Percentiles rank a stretch among this genome's conserved stretches.
Conservation (phyloP, 345 rosid genomes). For the Gossypium longicalyx region DNA sequence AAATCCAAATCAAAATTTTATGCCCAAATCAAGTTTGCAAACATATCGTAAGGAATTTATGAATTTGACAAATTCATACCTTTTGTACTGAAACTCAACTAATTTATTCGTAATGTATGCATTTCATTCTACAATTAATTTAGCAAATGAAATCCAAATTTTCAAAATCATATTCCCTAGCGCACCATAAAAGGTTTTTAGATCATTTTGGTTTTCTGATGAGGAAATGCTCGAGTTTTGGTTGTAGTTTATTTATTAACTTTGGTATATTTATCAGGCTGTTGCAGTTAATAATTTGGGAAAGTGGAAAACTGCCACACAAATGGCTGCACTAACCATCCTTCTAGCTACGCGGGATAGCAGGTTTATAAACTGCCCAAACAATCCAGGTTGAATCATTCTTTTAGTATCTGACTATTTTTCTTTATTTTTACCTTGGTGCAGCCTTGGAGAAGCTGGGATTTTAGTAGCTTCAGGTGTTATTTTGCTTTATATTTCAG, state of each 20-base stretch:
- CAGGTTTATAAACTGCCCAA: slow-evolving; percentile 36
- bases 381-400: background rate
- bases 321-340: slow-evolving; percentile 88
- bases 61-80: too few relatives aligned
- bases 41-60: too few relatives aligned
- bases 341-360: slow-evolving; percentile 80
- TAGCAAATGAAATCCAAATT: too few relatives aligned
- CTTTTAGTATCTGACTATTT: slow-evolving; percentile 7
- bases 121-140: too few relatives aligned
- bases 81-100: too few relatives aligned
- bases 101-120: too few relatives aligned
- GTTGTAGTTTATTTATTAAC: background rate
- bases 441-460: slow-evolving; percentile 57
- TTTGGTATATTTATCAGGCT: slow-evolving; percentile 48
- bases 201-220: background rate
- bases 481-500: slow-evolving; percentile 80
- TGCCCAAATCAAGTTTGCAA: too few relatives aligned
- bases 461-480: slow-evolving; percentile 61
- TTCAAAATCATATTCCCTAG: too few relatives aligned
- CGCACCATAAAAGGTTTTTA: background rate
- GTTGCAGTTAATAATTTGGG: slow-evolving; percentile 97
- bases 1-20: too few relatives aligned
- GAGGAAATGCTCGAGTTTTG: background rate
- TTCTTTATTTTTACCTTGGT: background rate
- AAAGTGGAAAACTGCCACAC: slow-evolving; percentile 98